A percentile compares a stretch with the other conserved stretches of the same genome.
Evolutionary conservation across 805 yeast species (phyloP).

Genomic region (Grigorovia humatica): DNA sequence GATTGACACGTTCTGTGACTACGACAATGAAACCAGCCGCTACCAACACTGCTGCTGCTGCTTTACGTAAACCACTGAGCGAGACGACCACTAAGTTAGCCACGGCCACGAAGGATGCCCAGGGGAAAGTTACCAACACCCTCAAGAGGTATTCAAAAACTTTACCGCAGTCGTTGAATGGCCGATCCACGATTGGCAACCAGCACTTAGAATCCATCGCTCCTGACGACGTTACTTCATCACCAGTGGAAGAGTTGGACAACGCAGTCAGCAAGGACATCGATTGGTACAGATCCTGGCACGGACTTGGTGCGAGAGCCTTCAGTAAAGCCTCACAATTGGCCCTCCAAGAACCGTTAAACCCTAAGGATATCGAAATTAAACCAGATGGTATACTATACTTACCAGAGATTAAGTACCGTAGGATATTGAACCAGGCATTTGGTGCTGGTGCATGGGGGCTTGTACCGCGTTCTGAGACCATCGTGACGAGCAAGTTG

Average conservation of each 20-base stretch:
- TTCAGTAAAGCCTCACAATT: conserved; percentile 53
- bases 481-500: conserved; percentile 59
- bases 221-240: background rate
- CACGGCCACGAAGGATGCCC: background rate
- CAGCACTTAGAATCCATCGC: background rate
- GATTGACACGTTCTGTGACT: background rate
- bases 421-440: conserved; percentile 78
- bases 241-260: too few species aligned
- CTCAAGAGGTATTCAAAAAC: background rate
- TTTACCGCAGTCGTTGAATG: background rate
- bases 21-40: background rate
- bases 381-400: conserved; percentile 92
- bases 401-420: conserved; percentile 89
- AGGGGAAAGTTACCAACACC: background rate
- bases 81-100: background rate
- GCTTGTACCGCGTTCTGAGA: conserved; percentile 82
- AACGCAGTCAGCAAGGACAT: conserved; percentile 15
- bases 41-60: background rate
- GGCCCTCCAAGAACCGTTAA: conserved; percentile 52
- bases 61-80: background rate
- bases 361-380: conserved; percentile 71
- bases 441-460: conserved; percentile 99
- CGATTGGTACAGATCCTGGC: conserved; percentile 83
- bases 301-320: conserved; percentile 74
- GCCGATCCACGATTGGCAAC: background rate